Percentiles rank a stretch among this genome's conserved stretches.
These are phyloP conservation scores for Linum usitatissimum DNA, from an alignment of 345 rosid species.

Conservation along the genomic window DNA sequence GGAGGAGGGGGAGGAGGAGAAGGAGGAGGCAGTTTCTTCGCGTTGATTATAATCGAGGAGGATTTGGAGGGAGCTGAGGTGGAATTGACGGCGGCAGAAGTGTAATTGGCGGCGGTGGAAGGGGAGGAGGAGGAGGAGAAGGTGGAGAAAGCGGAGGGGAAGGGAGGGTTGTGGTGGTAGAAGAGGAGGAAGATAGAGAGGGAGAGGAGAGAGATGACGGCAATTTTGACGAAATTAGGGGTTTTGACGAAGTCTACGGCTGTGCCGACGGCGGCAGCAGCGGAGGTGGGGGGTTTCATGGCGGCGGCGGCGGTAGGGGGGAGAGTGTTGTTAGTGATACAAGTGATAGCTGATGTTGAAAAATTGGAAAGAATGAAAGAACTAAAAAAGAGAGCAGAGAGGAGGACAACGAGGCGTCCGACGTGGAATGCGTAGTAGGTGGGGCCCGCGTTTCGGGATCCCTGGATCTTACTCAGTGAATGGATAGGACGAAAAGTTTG, in stretches of 20 bases:
- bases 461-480: too few relatives aligned
- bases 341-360: not conserved
- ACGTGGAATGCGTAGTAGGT: too few relatives aligned
- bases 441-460: too few relatives aligned
- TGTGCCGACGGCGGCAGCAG: slow-evolving; percentile 8
- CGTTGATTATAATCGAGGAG: not conserved
- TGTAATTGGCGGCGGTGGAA: slow-evolving; percentile 14
- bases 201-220: slow-evolving; percentile 21
- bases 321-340: not conserved
- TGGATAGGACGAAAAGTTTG: too few relatives aligned
- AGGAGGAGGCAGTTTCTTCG: not conserved
- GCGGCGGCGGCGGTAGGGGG: not conserved
- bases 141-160: slow-evolving; percentile 15
- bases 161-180: slow-evolving; percentile 10
- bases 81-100: slow-evolving; percentile 18
- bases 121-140: slow-evolving; percentile 16
- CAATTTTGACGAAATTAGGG: slow-evolving; percentile 30
- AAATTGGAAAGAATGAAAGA: too few relatives aligned
- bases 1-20: not conserved
- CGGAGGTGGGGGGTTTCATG: not conserved
- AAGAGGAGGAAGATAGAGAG: slow-evolving; percentile 7
- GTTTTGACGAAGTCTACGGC: slow-evolving; percentile 20
- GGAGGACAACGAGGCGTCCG: too few relatives aligned
- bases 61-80: slow-evolving; percentile 27
- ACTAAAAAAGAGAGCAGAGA: too few relatives aligned